Percentiles rank a stretch among this genome's conserved stretches.
Evolutionary conservation across 148 eudicot genomes (phyloP).

Genomic region (Dysphania ambrosioides): DNA sequence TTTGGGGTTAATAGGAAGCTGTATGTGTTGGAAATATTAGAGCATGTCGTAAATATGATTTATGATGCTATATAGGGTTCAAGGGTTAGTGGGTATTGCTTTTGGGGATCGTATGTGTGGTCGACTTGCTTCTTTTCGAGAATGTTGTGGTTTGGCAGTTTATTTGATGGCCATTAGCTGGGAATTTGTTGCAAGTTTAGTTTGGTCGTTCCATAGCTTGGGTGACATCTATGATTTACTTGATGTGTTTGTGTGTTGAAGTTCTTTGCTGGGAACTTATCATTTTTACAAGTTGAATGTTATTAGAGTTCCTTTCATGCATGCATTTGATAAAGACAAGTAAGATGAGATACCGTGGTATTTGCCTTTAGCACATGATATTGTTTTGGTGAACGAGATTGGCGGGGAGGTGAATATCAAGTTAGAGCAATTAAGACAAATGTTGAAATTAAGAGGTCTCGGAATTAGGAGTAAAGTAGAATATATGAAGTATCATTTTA

Average conservation of each 20-base stretch:
- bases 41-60: neutral
- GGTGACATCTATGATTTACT: neutral
- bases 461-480: too few relatives aligned
- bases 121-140: neutral
- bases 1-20: neutral
- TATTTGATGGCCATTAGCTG: neutral
- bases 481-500: too few relatives aligned
- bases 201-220: neutral
- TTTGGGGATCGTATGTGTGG: neutral
- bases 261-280: neutral
- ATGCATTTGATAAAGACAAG: too few relatives aligned
- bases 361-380: too few relatives aligned
- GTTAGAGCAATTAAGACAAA: too few relatives aligned
- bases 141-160: neutral
- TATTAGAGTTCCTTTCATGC: too few relatives aligned
- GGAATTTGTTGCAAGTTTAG: neutral
- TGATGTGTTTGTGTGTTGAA: slow-evolving; percentile 1
- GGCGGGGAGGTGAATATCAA: too few relatives aligned
- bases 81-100: neutral
- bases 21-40: neutral
- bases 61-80: too few relatives aligned
- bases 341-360: too few relatives aligned
- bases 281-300: neutral
- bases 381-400: too few relatives aligned
- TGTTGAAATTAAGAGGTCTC: too few relatives aligned